Conservation (phyloP, 2,329 filamentous ascomycete species). For the Penicillium sp. region DNA sequence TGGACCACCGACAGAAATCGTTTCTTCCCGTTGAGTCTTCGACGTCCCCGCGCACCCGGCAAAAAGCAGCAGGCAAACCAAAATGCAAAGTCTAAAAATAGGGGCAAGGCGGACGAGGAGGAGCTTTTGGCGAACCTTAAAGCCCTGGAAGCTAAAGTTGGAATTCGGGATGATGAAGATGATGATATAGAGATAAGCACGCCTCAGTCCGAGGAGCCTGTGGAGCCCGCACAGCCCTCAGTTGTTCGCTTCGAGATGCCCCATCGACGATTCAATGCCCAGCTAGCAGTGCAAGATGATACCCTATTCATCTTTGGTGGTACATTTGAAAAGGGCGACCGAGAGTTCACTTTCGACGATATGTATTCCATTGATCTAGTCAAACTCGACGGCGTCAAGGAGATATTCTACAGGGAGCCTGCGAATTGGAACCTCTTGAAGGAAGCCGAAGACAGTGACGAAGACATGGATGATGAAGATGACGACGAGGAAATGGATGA, state of each 20-base stretch:
- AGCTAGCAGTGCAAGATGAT: slow-evolving; percentile 87
- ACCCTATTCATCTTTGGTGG: slow-evolving; percentile 91
- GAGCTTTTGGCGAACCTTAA: slow-evolving; percentile 84
- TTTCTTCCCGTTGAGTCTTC: slow-evolving; percentile 79
- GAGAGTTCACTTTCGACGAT: slow-evolving; percentile 94
- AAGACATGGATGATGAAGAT: slow-evolving; percentile 49
- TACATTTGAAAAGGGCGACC: slow-evolving; percentile 90
- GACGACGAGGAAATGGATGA: slow-evolving; percentile 44
- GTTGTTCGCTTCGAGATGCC: slow-evolving; percentile 77
- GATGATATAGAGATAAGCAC: slow-evolving; percentile 39
- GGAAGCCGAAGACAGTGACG: slow-evolving; percentile 56
- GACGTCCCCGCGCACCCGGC: slow-evolving; percentile 67
- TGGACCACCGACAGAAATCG: slow-evolving; percentile 96
- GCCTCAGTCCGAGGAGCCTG: slow-evolving; percentile 54
- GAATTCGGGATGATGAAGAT: slow-evolving; percentile 54
- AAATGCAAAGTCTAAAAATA: slow-evolving; percentile 54
- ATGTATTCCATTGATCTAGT: slow-evolving; percentile 90
- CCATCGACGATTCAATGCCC: slow-evolving; percentile 85
- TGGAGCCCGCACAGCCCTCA: slow-evolving; percentile 55
- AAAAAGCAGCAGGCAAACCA: slow-evolving; percentile 54
- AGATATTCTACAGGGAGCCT: slow-evolving; percentile 81
- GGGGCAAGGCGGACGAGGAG: slow-evolving; percentile 86
- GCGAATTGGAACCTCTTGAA: slow-evolving; percentile 75
- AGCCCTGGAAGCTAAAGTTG: slow-evolving; percentile 72
- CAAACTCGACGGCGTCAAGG: slow-evolving; percentile 89